Evolutionary conservation across 2,329 filamentous ascomycete genomes (phyloP), one percentile per base, ranked within the genome.

Genomic region (Alternaria longipes): DNA sequence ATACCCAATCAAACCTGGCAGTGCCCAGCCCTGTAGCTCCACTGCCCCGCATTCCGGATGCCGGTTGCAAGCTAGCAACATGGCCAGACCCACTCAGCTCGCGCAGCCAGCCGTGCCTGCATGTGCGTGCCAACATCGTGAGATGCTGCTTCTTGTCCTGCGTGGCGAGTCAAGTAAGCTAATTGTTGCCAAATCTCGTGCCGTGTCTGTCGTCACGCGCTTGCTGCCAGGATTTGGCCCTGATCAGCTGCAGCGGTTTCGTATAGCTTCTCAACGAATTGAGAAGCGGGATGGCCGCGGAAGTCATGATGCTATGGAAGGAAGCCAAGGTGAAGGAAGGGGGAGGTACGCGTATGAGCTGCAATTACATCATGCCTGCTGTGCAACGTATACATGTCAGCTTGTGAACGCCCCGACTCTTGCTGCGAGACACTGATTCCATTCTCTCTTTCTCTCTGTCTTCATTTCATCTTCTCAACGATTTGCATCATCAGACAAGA

Each of bases 361-460:
- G 30, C 18, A 40, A 45, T 57, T 59, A 61, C 57, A 58, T 66
- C 63, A 65, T 58, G 46, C 36, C 42, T 44, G 38, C 14, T 58
- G 42, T 49, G 24, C n/a, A 16, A 60, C 24, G 9, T 52, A 47
- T 55, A 51, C 32, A n/a, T 30, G 14, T 50, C 47, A 54, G 46
- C 30, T 18, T 18, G n/a, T 2, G 45, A 24, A 20, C 26, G 14
- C n/a, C 11, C 8, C 11, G 8, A 14, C 16, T 44, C 11, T 54
- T 14, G 16, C 28, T 50, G 8, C 42, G 1, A 36, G 24, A 26
- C 24, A 26, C 7, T 30, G 11, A 16, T 4, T 8, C 45, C 34
- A 7, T 24, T 41, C 32, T 18, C 36, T 2, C 24, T 26, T 51
- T 26, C 24, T 26, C 45, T 51, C 20, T n/a, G 4, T 18, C 36